Base-by-base conservation (phyloP, 2,329 filamentous ascomycete species). In the Passalora sequoiae region DNA sequence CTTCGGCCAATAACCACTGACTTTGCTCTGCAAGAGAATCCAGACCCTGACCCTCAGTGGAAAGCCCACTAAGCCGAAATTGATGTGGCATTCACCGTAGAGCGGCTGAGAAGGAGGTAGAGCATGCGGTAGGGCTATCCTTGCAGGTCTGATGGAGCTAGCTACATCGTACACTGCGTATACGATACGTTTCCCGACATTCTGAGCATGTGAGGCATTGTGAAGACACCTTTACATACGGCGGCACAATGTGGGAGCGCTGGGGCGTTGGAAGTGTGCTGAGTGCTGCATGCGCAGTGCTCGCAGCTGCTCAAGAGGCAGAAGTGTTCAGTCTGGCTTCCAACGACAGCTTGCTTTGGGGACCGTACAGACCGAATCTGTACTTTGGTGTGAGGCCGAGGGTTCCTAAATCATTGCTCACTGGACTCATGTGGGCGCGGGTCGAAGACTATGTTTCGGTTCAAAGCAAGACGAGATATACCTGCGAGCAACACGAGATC, bases 401-500 rank as follows among this genome's bases (percentile, higher is more conserved):
- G 46, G 74, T 91, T 38, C 84, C 89, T 0, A 81, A 89, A 62
- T 89, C 86, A 57, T 66, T 97, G 54, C 80, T 83, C 66, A 81
- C 86, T 2, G 89, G 86, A 1, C 72, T 98, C 62, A 79, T 97
- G 71, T 98, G 92, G 92, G 81, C 82, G 4, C 84, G 84, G 57
- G 81, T 94, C 12, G 87, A 97, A 60, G 77, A 83, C 55, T 96
- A 83, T 66, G 69, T 73, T 30, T 80, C 80, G 49, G 78, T 89
- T 41, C 86, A 92, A 62, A 69, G 81, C 47, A 86, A 83, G 57
- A 84, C 96, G 58, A 82, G 92, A 53, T 89, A 95, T 65, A 96
- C 92, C 0, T 98, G 92, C 69, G 92, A 97, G 66, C 92, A 98
- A 65, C 80, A 92, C 64, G 88, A 94, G 64, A 94, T 98, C 77